Evolutionary conservation across 495 filamentous ascomycete species (phyloP).

Genomic region (Bacidia rubella): DNA sequence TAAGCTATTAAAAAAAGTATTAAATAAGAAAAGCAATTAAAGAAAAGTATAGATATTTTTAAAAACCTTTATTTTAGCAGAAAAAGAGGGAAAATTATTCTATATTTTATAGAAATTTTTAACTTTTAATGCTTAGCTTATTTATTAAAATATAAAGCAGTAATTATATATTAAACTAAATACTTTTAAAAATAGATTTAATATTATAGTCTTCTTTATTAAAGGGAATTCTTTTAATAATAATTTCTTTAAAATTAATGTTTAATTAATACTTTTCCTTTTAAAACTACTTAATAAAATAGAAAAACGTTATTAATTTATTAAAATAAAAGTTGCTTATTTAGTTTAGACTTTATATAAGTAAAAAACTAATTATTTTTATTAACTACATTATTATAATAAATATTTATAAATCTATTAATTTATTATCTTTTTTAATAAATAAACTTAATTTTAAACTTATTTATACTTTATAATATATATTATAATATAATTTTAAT

Average conservation of each 20-base stretch:
- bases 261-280: conserved; percentile 2
- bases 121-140: not conserved
- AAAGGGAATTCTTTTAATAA: not conserved
- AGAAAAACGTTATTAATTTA: not conserved
- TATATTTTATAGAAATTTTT: not conserved
- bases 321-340: not conserved
- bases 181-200: not conserved
- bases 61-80: not conserved
- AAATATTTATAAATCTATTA: conserved; percentile 13
- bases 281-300: not conserved
- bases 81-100: not conserved
- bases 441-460: not conserved
- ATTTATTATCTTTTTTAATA: not conserved
- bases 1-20: not conserved
- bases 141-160: not conserved
- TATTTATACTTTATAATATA: not conserved
- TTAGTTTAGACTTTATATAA: not conserved
- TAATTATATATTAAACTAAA: not conserved
- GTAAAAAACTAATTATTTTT: not conserved
- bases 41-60: too few species aligned
- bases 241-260: not conserved
- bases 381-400: not conserved
- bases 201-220: not conserved
- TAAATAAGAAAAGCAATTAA: not conserved
- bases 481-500: not conserved